phyloP scores from a whole-genome alignment of 2,329 filamentous ascomycete genomes.

The Aspergillus sp. region DNA sequence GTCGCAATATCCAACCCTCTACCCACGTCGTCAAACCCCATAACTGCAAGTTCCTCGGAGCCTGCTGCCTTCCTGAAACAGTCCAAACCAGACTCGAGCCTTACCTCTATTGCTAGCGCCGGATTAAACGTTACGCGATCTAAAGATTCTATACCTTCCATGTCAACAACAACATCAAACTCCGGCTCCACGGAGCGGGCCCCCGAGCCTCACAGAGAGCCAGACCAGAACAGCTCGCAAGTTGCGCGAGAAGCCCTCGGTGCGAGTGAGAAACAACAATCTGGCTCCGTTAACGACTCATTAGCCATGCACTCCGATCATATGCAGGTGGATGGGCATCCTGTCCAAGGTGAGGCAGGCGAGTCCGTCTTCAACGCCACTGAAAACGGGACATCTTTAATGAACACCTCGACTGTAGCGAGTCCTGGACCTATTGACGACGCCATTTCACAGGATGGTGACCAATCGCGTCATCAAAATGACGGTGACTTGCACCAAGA shows the following conservation, averaged over 20 bases:
- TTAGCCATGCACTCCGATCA: constrained; percentile 50
- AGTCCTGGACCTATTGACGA: constrained; percentile 50
- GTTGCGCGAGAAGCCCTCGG: constrained; percentile 44
- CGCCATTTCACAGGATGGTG: constrained; percentile 42
- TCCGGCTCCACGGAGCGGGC: constrained; percentile 45
- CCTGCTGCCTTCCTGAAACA: constrained; percentile 36
- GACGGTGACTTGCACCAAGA: constrained; percentile 41
- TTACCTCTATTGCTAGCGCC: constrained; percentile 44
- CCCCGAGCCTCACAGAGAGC: constrained; percentile 32
- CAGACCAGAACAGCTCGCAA: constrained; percentile 39
- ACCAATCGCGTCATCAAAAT: constrained; percentile 38
- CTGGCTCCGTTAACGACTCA: constrained; percentile 47
- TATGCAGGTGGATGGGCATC: constrained; percentile 49
- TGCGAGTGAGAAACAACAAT: constrained; percentile 36
- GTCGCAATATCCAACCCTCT: constrained; percentile 39
- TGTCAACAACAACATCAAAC: constrained; percentile 56
- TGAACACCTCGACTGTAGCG: constrained; percentile 50
- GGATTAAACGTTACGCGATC: constrained; percentile 44
- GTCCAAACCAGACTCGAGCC: constrained; percentile 37
- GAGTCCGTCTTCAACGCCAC: constrained; percentile 49
- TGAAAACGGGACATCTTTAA: constrained; percentile 53
- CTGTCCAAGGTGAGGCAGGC: constrained; percentile 52
- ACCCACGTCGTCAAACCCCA: constrained; percentile 27
- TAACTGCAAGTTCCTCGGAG: constrained; percentile 31
- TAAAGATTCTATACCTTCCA: constrained; percentile 37